Evolutionary conservation across 164 flowering plant genomes (phyloP).

Genomic region (Kingdonia uniflora): DNA sequence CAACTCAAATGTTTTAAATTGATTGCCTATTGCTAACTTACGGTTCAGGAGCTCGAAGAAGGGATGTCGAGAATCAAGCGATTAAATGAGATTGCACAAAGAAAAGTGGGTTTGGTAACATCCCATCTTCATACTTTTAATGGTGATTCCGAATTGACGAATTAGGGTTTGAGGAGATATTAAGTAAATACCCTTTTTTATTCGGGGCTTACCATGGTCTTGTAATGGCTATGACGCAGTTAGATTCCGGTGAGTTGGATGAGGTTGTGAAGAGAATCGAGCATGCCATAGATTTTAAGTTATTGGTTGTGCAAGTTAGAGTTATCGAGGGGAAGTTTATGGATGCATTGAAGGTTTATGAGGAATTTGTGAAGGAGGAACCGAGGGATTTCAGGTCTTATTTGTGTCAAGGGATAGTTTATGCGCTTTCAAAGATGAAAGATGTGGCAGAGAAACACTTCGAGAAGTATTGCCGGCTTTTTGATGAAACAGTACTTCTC

Average conservation of each 20-base stretch:
- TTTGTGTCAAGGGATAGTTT: slow-evolving; percentile 79
- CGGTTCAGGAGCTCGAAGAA: slow-evolving; percentile 44
- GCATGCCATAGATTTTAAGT: slow-evolving; percentile 63
- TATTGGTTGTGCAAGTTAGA: slow-evolving; percentile 62
- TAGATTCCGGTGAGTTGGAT: slow-evolving; percentile 24
- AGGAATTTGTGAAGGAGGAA: slow-evolving; percentile 74
- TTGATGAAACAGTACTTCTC: too few relatives aligned
- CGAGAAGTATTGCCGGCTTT: slow-evolving; percentile 55
- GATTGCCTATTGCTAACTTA: too few relatives aligned
- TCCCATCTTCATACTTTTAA: slow-evolving; percentile 36
- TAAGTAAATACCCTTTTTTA: slow-evolving; percentile 46
- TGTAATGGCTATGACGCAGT: slow-evolving; percentile 39
- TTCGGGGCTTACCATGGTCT: slow-evolving; percentile 86
- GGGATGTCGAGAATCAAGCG: slow-evolving; percentile 46
- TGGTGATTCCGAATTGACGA: slow-evolving; percentile 49
- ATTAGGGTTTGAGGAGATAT: slow-evolving; percentile 44
- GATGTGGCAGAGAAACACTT: slow-evolving; percentile 72
- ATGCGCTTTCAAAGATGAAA: slow-evolving; percentile 53
- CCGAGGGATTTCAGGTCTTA: slow-evolving; percentile 94
- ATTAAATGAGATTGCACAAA: slow-evolving; percentile 54
- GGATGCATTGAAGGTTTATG: slow-evolving; percentile 72
- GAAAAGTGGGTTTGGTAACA: slow-evolving; percentile 53
- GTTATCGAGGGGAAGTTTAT: slow-evolving; percentile 49
- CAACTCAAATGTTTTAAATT: too few relatives aligned
- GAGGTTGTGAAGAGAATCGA: slow-evolving; percentile 42